phyloP scores from a whole-genome alignment of 306 rosid species.

The Rosa multiflora region DNA sequence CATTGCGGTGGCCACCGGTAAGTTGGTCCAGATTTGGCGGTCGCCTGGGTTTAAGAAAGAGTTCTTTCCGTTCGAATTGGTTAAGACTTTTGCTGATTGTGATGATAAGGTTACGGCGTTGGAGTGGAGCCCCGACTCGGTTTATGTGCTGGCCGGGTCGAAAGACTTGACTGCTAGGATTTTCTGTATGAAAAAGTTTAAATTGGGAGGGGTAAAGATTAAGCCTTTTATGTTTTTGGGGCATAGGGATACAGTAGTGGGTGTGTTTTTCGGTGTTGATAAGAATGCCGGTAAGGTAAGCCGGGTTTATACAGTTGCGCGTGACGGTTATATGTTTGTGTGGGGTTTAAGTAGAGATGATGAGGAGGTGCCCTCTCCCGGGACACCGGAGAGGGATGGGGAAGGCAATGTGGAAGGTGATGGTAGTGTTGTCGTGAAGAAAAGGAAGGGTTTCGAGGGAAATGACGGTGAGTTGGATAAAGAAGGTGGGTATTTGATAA shows the following conservation, averaged over 20 bases:
- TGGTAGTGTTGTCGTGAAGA: constrained; percentile 40
- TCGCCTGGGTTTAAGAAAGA: constrained; percentile 70
- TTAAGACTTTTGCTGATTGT: constrained; percentile 64
- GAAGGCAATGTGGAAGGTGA: constrained; percentile 46
- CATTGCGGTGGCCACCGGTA: constrained; percentile 81
- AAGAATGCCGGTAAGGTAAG: constrained; percentile 51
- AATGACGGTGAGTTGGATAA: constrained; percentile 34
- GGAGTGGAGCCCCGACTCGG: constrained; percentile 83
- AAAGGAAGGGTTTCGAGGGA: constrained; percentile 46
- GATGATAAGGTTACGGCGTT: constrained; percentile 53
- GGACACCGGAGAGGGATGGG: constrained; percentile 60
- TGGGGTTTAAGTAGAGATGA: constrained; percentile 50
- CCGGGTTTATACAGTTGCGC: constrained; percentile 67
- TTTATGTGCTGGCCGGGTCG: constrained; percentile 65
- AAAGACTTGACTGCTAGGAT: constrained; percentile 82
- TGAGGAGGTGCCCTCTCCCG: constrained; percentile 54
- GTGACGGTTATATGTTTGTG: constrained; percentile 65
- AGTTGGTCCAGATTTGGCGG: constrained; percentile 81
- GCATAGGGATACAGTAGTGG: constrained; percentile 79
- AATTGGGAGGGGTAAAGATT: constrained; percentile 26
- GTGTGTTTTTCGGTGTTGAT: constrained; percentile 68
- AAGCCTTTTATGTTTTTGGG: constrained; percentile 74
- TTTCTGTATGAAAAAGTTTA: constrained; percentile 45
- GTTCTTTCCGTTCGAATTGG: constrained; percentile 70
- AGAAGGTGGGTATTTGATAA: constrained; percentile 51